Evolutionary conservation across 2,329 filamentous ascomycete species (phyloP).

Genomic region (Diaporthe aspalathi): DNA sequence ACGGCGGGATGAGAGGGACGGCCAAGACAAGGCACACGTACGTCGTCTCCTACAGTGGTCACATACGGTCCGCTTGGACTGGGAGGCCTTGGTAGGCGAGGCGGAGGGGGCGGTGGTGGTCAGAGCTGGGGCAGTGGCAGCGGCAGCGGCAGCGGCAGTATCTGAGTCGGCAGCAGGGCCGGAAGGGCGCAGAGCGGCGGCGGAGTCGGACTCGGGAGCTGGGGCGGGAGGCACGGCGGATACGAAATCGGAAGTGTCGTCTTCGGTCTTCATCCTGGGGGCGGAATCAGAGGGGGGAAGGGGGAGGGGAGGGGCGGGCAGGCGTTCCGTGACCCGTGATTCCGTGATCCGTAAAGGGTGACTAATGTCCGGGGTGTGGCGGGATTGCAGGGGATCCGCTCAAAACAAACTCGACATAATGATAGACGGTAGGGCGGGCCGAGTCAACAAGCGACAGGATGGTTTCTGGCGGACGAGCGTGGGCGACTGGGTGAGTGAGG

Average conservation of each 20-base stretch:
- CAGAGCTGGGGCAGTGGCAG: neutral
- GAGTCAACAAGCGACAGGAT: constrained; percentile 31
- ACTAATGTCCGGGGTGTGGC: constrained; percentile 31
- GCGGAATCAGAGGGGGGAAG: constrained; percentile 20
- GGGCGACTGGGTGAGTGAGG: constrained; percentile 18
- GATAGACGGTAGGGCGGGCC: constrained; percentile 36
- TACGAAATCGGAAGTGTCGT: constrained; percentile 38
- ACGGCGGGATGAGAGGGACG: constrained; percentile 32
- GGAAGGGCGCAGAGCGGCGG: constrained; percentile 18
- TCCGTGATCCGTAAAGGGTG: constrained; percentile 31
- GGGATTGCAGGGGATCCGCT: constrained; percentile 34
- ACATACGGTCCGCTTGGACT: constrained; percentile 54
- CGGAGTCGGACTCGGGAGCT: constrained; percentile 16
- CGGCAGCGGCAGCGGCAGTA: neutral
- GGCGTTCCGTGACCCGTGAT: constrained; percentile 34
- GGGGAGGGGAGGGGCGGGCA: constrained; percentile 3
- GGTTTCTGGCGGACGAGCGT: neutral
- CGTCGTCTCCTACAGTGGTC: constrained; percentile 58
- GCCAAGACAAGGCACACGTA: constrained; percentile 45
- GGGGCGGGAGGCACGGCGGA: constrained; percentile 35
- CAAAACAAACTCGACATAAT: constrained; percentile 37
- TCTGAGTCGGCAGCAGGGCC: constrained; percentile 17
- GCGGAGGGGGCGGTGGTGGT: constrained; percentile 27
- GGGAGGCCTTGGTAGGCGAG: constrained; percentile 34
- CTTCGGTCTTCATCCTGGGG: constrained; percentile 41